phyloP scores from a whole-genome alignment of 495 filamentous ascomycete species.

The Tirmania nivea region DNA sequence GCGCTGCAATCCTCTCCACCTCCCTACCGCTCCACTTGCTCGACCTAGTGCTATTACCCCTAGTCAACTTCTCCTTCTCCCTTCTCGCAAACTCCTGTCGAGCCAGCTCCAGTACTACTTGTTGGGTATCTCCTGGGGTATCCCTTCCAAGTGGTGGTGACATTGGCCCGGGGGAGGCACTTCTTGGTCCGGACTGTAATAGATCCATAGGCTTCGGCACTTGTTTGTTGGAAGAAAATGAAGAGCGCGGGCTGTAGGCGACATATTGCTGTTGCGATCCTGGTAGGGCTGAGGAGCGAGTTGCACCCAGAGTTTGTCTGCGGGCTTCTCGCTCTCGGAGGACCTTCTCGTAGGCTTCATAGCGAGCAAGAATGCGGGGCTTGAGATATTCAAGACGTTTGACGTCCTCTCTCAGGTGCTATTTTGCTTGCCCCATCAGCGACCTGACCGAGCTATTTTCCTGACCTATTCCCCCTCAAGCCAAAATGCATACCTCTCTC shows the following conservation, averaged over 20 bases:
- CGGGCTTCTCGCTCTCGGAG: not conserved
- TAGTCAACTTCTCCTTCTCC: conserved; percentile 10
- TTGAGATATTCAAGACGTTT: conserved; percentile 40
- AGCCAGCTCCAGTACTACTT: conserved; percentile 13
- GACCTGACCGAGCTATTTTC: too few relatives aligned
- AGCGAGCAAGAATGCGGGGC: conserved; percentile 43
- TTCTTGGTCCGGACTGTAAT: not conserved
- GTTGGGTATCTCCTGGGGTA: not conserved
- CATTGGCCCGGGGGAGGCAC: too few relatives aligned
- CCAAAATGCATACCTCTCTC: not conserved
- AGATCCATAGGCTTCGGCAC: not conserved
- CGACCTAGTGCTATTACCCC: conserved; percentile 4
- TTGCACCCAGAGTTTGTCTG: not conserved
- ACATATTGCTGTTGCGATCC: too few relatives aligned
- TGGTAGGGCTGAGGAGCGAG: too few relatives aligned
- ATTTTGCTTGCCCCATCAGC: conserved; percentile 23
- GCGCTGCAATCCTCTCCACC: not conserved
- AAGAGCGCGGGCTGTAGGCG: too few relatives aligned
- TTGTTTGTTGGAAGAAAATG: not conserved
- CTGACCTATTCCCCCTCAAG: too few relatives aligned
- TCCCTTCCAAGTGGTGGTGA: too few relatives aligned
- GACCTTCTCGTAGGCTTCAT: conserved; percentile 25
- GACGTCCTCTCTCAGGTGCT: conserved; percentile 31
- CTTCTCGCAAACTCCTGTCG: conserved; percentile 15
- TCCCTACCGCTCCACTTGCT: conserved; percentile 4